Percentiles rank a stretch among this genome's conserved stretches.
These are phyloP conservation scores for Pythium oligandrum DNA, from an alignment of 352 stramenopile species.

Conservation along the genomic window DNA sequence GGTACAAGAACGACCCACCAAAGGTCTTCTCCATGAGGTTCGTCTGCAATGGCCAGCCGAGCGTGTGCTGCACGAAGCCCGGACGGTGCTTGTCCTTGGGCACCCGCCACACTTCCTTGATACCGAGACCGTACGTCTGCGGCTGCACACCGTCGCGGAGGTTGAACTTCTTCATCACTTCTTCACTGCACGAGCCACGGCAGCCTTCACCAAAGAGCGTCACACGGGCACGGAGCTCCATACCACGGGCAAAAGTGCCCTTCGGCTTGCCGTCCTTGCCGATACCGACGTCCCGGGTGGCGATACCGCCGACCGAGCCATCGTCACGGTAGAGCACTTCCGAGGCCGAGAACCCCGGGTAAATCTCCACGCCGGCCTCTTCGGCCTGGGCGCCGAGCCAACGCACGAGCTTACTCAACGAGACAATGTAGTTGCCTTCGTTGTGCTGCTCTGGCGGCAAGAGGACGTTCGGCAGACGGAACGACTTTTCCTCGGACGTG, in stretches of 20 bases:
- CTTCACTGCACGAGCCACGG: conserved; percentile 95
- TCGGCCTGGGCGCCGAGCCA: conserved; percentile 97
- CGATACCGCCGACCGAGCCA: conserved; percentile 90
- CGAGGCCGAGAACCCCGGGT: conserved; percentile 96
- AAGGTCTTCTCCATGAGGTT: conserved; percentile 92
- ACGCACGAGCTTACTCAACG: conserved; percentile 93
- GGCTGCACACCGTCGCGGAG: conserved; percentile 86
- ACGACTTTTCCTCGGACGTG: conserved; percentile 71
- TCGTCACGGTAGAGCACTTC: conserved; percentile 88
- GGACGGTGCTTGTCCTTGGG: conserved; percentile 92
- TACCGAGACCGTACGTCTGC: conserved; percentile 98
- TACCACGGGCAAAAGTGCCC: conserved; percentile 95
- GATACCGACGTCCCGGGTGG: conserved; percentile 98
- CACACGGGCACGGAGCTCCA: conserved; percentile 94
- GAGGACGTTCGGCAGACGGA: conserved; percentile 90
- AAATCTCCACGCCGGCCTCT: conserved; percentile 98
- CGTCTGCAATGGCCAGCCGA: conserved; percentile 97
- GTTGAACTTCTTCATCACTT: conserved; percentile 96
- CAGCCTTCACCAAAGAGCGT: conserved; percentile 98
- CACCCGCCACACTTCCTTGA: conserved; percentile 97
- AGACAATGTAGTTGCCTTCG: conserved; percentile 98
- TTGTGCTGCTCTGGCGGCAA: conserved; percentile 97
- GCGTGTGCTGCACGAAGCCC: conserved; percentile 96
- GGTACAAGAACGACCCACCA: conserved; percentile 98
- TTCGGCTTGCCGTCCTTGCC: conserved; percentile 95